These are phyloP conservation scores for Ciborinia camelliae DNA, from an alignment of 2,329 filamentous ascomycete genomes.

Conservation along the genomic window DNA sequence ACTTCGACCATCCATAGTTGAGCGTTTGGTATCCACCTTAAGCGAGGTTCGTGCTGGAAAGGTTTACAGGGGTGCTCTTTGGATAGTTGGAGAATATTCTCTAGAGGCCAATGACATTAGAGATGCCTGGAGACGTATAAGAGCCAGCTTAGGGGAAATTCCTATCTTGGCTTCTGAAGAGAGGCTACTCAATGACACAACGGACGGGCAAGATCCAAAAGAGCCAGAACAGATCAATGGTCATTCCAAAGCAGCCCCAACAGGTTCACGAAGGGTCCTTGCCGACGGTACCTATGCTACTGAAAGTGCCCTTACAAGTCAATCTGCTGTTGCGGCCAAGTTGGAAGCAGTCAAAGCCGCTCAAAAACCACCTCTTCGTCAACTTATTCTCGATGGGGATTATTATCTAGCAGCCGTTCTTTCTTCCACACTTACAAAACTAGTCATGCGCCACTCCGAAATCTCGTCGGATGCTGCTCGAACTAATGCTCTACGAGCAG, in stretches of 20 bases:
- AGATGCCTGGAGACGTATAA: conserved; percentile 94
- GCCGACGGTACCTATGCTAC: conserved; percentile 97
- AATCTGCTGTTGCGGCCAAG: conserved; percentile 83
- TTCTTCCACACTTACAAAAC: conserved; percentile 92
- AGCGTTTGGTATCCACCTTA: conserved; percentile 83
- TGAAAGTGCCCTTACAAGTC: conserved; percentile 90
- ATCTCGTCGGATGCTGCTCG: conserved; percentile 82
- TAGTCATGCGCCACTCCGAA: conserved; percentile 96
- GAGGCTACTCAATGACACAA: conserved; percentile 78
- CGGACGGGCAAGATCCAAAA: conserved; percentile 63
- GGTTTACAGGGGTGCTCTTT: conserved; percentile 92
- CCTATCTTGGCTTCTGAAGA: conserved; percentile 95
- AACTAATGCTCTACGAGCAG: conserved; percentile 89
- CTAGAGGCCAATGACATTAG: conserved; percentile 90
- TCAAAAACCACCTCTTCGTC: conserved; percentile 89
- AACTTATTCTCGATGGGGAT: conserved; percentile 94
- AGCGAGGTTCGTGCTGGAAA: conserved; percentile 94
- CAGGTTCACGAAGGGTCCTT: conserved; percentile 84
- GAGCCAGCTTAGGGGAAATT: conserved; percentile 91
- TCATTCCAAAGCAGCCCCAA: conserved; percentile 72
- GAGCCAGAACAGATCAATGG: conserved; percentile 71
- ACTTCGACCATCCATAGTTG: conserved; percentile 80
- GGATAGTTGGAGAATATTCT: conserved; percentile 98
- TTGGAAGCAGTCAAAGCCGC: conserved; percentile 96
- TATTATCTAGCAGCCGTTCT: conserved; percentile 94